A percentile compares a stretch with the other conserved stretches of the same genome.
phyloP scores from a whole-genome alignment of 345 rosid genomes.

The Gossypium mustelinum region DNA sequence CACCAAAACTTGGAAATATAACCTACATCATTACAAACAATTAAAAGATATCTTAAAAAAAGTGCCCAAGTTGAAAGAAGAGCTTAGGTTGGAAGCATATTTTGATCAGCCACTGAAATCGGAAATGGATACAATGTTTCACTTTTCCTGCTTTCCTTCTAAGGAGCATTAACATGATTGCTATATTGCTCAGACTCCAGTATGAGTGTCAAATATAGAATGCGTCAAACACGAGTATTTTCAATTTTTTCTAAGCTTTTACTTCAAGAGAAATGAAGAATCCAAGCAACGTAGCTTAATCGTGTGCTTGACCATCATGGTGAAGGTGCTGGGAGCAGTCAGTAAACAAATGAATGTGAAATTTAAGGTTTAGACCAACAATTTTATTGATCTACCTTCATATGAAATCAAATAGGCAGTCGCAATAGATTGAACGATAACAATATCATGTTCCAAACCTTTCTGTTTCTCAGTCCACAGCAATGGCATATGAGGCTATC shows the following conservation, averaged over 20 bases:
- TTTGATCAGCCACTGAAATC: not conserved
- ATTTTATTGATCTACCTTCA: not conserved
- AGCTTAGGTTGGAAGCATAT: not conserved
- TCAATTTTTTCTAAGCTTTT: not conserved
- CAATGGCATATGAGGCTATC: not conserved
- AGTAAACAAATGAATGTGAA: not conserved
- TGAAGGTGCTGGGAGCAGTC: not conserved
- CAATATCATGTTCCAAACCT: not conserved
- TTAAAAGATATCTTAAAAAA: conserved; percentile 13
- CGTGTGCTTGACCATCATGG: not conserved
- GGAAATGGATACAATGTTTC: not conserved
- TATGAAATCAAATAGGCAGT: not conserved
- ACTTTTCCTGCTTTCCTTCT: not conserved
- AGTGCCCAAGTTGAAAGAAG: not conserved
- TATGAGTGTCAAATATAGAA: not conserved
- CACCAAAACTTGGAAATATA: conserved; percentile 88
- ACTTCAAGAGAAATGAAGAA: not conserved
- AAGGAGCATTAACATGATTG: not conserved
- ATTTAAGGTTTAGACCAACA: not conserved
- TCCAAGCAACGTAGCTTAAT: not conserved
- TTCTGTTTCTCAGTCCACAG: not conserved
- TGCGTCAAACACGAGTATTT: not conserved
- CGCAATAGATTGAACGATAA: not conserved
- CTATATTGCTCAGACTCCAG: not conserved
- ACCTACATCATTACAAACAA: conserved; percentile 35